These are phyloP conservation scores for Alternaria infectoria DNA, from an alignment of 2,329 filamentous ascomycete species.

Conservation along the genomic window DNA sequence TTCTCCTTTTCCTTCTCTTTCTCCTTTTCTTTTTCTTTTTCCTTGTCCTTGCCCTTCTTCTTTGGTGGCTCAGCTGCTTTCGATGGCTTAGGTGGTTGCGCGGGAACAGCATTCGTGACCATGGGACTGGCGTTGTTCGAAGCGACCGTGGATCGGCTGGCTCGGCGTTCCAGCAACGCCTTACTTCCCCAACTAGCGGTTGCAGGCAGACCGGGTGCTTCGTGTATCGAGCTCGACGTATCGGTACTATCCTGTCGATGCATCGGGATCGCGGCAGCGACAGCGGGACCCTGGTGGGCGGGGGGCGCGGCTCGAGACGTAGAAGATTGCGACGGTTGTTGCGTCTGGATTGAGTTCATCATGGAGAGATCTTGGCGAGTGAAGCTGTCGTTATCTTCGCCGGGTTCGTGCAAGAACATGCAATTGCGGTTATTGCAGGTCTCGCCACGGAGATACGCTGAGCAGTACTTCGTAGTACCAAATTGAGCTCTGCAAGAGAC, in stretches of 20 bases:
- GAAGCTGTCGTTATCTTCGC: conserved; percentile 98
- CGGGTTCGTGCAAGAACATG: conserved; percentile 97
- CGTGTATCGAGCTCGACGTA: conserved; percentile 63
- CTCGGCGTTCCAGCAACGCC: conserved; percentile 71
- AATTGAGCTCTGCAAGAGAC: conserved; percentile 64
- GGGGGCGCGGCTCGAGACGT: conserved; percentile 60
- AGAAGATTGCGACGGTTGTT: conserved; percentile 67
- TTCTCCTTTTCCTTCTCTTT: conserved; percentile 31
- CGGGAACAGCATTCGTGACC: conserved; percentile 55
- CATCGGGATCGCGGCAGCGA: conserved; percentile 67
- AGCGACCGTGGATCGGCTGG: conserved; percentile 80
- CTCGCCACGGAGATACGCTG: conserved; percentile 92
- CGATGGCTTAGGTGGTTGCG: conserved; percentile 35
- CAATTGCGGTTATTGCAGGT: conserved; percentile 94
- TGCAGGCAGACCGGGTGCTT: conserved; percentile 88
- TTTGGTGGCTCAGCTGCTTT: conserved; percentile 40
- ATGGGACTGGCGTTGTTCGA: conserved; percentile 84
- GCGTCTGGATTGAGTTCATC: conserved; percentile 87
- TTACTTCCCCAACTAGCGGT: conserved; percentile 90
- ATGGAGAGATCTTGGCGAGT: conserved; percentile 93
- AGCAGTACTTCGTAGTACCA: conserved; percentile 98
- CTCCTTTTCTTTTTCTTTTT: conserved; percentile 28
- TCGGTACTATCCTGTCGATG: conserved; percentile 79
- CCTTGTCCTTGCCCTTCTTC: conserved; percentile 37
- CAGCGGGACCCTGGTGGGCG: conserved; percentile 57